Evolutionary conservation across 805 yeast species (phyloP).

Genomic region (Metschnikowia similis): DNA sequence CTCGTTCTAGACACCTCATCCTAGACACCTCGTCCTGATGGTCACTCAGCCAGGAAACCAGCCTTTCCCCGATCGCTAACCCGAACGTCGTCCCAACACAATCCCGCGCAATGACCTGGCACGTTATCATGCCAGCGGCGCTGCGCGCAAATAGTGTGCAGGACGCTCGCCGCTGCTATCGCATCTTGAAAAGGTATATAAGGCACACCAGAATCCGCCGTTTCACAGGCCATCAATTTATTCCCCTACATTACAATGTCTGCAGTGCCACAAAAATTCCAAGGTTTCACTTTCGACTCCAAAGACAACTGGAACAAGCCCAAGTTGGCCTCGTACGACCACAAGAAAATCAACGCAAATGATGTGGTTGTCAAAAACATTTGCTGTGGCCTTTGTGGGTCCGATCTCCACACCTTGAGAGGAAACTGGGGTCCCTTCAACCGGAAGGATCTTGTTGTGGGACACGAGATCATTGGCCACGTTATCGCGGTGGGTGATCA

Average conservation of each 20-base stretch:
- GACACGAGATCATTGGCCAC: slow-evolving; percentile 64
- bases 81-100: too few species aligned
- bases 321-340: slow-evolving; percentile 45
- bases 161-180: background rate
- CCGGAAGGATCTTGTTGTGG: slow-evolving; percentile 42
- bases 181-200: background rate
- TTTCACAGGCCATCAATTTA: background rate
- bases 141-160: background rate
- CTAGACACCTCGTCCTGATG: too few species aligned
- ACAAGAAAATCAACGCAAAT: slow-evolving; percentile 33
- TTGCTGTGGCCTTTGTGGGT: slow-evolving; percentile 20
- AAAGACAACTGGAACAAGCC: slow-evolving; percentile 54
- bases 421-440: slow-evolving; percentile 17
- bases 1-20: too few species aligned
- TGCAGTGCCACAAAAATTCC: slow-evolving; percentile 47
- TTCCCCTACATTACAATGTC: background rate
- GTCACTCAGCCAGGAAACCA: too few species aligned
- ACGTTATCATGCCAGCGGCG: too few species aligned
- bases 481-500: slow-evolving; percentile 28
- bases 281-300: slow-evolving; percentile 55
- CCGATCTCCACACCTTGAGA: slow-evolving; percentile 15
- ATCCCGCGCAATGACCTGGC: too few species aligned
- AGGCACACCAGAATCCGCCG: background rate
- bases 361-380: slow-evolving; percentile 26
- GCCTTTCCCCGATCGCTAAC: too few species aligned